Evolutionary conservation across 2,329 filamentous ascomycete genomes (phyloP).

Genomic region (Claviceps sorghi): DNA sequence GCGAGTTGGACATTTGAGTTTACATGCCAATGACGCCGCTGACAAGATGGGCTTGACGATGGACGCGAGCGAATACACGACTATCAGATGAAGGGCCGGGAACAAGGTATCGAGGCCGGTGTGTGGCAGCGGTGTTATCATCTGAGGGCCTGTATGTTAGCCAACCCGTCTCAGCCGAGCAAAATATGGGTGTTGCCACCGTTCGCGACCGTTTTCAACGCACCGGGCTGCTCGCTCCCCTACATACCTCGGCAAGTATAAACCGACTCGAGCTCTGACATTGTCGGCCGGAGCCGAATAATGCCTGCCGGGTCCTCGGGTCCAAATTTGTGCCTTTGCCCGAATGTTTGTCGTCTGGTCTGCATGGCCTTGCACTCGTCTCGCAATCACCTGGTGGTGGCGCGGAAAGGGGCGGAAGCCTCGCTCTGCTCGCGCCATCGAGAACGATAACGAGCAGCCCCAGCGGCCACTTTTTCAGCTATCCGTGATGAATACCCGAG

Average conservation of each 20-base stretch:
- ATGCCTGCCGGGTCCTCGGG: slow-evolving; percentile 3
- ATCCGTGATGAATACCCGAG: background rate
- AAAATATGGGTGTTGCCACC: background rate
- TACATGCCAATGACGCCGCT: background rate
- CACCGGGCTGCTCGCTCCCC: background rate
- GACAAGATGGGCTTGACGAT: background rate
- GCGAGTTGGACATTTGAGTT: background rate
- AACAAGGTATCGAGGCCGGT: background rate
- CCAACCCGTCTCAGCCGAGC: background rate
- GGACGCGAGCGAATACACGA: background rate
- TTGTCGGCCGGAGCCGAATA: slow-evolving; percentile 3
- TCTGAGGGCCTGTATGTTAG: no score
- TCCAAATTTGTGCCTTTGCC: background rate
- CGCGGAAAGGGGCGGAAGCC: background rate
- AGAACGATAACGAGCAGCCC: background rate
- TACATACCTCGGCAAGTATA: background rate
- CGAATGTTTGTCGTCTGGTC: no score
- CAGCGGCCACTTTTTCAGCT: background rate
- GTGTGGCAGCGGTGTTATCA: no score
- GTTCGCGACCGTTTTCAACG: background rate
- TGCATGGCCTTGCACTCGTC: no score
- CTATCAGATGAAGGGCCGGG: background rate
- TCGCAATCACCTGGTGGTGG: background rate
- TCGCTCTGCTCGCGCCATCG: background rate
- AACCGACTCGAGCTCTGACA: background rate